These are phyloP conservation scores for Fusarium verticillioides DNA, from an alignment of 2,329 filamentous ascomycete species.

Conservation along the genomic window DNA sequence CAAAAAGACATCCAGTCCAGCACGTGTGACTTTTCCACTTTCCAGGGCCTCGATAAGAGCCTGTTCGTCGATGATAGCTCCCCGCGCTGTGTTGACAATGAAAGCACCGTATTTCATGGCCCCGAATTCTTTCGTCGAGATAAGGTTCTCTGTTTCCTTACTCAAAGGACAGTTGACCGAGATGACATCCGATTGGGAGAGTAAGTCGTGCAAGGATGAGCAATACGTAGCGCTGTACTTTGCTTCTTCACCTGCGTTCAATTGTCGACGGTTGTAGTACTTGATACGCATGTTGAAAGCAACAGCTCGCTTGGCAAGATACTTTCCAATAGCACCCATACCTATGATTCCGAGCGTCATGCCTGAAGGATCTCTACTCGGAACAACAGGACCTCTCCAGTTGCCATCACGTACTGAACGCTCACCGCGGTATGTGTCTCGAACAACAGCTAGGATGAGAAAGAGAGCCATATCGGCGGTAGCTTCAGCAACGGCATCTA, in stretches of 20 bases:
- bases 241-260: slow-evolving; percentile 50
- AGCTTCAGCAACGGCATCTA: slow-evolving; percentile 64
- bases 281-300: slow-evolving; percentile 57
- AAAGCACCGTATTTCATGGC: slow-evolving; percentile 60
- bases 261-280: slow-evolving; percentile 55
- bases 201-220: slow-evolving; percentile 52
- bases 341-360: slow-evolving; percentile 61
- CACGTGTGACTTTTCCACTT: slow-evolving; percentile 57
- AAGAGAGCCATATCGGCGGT: slow-evolving; percentile 61
- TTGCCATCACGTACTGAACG: slow-evolving; percentile 49
- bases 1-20: slow-evolving; percentile 60
- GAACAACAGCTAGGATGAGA: slow-evolving; percentile 51
- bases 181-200: slow-evolving; percentile 55
- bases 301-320: slow-evolving; percentile 52
- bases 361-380: slow-evolving; percentile 55
- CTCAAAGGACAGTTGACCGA: slow-evolving; percentile 56
- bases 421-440: slow-evolving; percentile 57
- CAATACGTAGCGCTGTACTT: slow-evolving; percentile 52
- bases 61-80: slow-evolving; percentile 60
- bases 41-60: slow-evolving; percentile 60
- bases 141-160: slow-evolving; percentile 52
- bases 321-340: slow-evolving; percentile 60
- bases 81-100: slow-evolving; percentile 63
- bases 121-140: slow-evolving; percentile 53
- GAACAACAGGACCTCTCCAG: slow-evolving; percentile 52